phyloP scores from a whole-genome alignment of 345 rosid genomes.

The Sisymbrium altissimum region DNA sequence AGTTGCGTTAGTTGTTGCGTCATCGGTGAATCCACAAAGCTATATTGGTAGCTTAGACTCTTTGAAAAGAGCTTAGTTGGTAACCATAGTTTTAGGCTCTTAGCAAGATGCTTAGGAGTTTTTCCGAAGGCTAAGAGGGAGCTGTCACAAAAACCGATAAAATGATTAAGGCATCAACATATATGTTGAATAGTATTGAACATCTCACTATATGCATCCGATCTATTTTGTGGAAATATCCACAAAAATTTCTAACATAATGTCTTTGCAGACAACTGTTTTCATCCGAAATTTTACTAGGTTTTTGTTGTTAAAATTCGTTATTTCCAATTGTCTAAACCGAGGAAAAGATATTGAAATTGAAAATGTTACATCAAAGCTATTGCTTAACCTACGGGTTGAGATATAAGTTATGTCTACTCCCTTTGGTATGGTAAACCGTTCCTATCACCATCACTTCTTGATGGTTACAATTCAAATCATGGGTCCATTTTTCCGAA shows the following conservation, averaged over 20 bases:
- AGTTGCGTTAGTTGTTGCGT: not conserved
- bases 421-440: constrained; percentile 13
- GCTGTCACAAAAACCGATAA: too few relatives aligned
- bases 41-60: not conserved
- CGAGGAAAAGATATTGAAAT: not conserved
- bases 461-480: constrained; percentile 12
- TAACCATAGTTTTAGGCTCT: not conserved
- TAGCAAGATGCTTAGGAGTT: not conserved
- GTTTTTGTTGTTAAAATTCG: not conserved
- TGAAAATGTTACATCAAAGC: not conserved
- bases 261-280: not conserved
- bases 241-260: not conserved
- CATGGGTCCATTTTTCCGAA: constrained; percentile 20
- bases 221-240: not conserved
- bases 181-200: too few relatives aligned
- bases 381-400: constrained; percentile 1
- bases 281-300: not conserved
- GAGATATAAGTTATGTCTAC: not conserved
- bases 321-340: not conserved
- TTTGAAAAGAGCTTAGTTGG: not conserved
- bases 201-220: too few relatives aligned
- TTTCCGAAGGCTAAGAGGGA: too few relatives aligned
- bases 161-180: too few relatives aligned
- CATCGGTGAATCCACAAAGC: too few relatives aligned
- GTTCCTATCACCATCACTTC: constrained; percentile 21